Evolutionary conservation across 2,329 filamentous ascomycete species (phyloP), one percentile per base, ranked within the genome.

Genomic region (Fusarium proliferatum): DNA sequence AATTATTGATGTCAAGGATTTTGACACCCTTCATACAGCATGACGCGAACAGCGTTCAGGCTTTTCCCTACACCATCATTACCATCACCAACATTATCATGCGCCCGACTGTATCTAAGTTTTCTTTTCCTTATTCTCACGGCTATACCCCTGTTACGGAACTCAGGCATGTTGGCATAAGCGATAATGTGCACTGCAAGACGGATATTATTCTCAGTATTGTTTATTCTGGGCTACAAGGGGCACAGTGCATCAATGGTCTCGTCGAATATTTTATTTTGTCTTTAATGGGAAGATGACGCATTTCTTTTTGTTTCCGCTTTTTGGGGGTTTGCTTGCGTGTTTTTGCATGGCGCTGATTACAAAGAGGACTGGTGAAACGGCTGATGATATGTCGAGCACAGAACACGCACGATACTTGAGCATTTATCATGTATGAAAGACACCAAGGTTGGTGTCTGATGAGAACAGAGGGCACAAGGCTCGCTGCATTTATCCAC

Each of bases 291-390:
- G 66, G 64, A 28, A 69, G n/a, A 42, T 43, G 53, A 55, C 39
- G 34, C 43, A 46, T 52, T 48, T 64, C 30, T 38, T 56, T 46
- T n/a, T 41, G 43, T 34, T 45, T 45, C 26, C 23, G 61, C 48
- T 59, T 53, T 59, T 59, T 34, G 58, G 59, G 65, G 65, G 34
- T 39, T 64, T 66, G 39, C 39, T 64, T 72, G 23, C 65, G 38
- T 51, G 34, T 71, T 64, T 63, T 73, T 74, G 75, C 75, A 77
- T 77, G 72, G 75, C 74, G 75, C 71, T 66, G 64, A 75, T 59
- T 67, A 65, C 64, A 68, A 72, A 72, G 69, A 71, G 68, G 66
- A 66, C 36, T 64, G 67, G 71, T 73, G 63, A 61, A 67, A 69
- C 34, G 67, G 67, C 48, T 70, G 64, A 61, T 67, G 63, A 69